These are phyloP conservation scores for Solanum hybrid DNA, from an alignment of 305 asterid species.

Conservation along the genomic window DNA sequence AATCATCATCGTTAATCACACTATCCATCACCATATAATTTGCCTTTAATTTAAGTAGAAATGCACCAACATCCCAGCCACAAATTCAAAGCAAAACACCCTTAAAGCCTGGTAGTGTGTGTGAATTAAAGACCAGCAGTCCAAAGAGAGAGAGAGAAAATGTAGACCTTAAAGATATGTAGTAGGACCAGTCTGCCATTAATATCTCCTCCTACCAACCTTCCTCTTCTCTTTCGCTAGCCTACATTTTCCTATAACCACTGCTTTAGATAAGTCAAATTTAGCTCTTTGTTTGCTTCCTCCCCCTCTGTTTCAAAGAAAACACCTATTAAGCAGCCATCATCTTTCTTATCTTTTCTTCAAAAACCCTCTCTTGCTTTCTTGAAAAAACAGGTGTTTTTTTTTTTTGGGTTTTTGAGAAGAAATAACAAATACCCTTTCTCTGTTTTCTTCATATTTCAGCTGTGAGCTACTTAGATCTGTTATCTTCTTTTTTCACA, in stretches of 20 bases:
- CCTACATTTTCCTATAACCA: not conserved
- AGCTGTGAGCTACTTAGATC: not conserved
- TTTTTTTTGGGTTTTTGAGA: not conserved
- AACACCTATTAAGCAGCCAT: not conserved
- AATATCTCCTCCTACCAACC: slow-evolving; percentile 20
- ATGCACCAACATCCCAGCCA: not conserved
- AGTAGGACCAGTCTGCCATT: slow-evolving; percentile 36
- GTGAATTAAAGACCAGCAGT: slow-evolving; percentile 5
- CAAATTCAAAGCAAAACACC: not conserved
- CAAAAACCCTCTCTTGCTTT: not conserved
- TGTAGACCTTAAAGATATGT: not conserved
- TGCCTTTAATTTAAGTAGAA: not conserved
- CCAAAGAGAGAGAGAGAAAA: slow-evolving; percentile 1
- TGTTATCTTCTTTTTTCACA: not conserved
- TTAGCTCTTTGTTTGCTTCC: not conserved
- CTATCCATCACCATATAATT: not conserved
- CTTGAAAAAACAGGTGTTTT: not conserved
- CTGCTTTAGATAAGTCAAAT: not conserved
- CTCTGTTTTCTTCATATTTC: not conserved
- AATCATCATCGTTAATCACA: not conserved
- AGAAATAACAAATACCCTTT: not conserved
- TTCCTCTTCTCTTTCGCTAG: not conserved
- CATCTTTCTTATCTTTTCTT: not conserved
- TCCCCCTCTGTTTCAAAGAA: not conserved
- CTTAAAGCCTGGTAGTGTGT: not conserved